A percentile compares a stretch with the other conserved stretches of the same genome.
Conservation (phyloP, 176 grass and related monocot genomes). For the Themeda triandra region DNA sequence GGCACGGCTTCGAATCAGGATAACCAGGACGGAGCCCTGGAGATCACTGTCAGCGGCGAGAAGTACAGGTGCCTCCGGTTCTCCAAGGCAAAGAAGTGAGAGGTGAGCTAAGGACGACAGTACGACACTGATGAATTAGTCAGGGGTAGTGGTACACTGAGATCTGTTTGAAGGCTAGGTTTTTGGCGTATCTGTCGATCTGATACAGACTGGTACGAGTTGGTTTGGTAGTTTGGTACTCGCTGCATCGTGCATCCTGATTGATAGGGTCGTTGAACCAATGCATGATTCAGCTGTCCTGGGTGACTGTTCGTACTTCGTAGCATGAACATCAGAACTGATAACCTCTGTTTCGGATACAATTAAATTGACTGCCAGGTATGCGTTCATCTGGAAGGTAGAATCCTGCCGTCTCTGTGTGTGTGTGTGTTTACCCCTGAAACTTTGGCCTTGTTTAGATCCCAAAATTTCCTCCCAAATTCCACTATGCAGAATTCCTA, state of each 20-base stretch:
- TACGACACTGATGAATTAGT: neutral
- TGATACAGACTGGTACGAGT: neutral
- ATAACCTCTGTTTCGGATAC: neutral
- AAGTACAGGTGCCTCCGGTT: constrained; percentile 95
- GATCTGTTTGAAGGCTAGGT: neutral
- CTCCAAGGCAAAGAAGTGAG: constrained; percentile 94
- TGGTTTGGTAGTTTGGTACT: neutral
- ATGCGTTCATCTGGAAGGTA: neutral
- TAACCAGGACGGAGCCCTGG: constrained; percentile 87
- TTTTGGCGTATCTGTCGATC: neutral
- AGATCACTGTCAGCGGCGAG: constrained; percentile 95
- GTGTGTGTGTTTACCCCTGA: no score
- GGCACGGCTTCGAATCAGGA: constrained; percentile 86
- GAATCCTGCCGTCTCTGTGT: neutral
- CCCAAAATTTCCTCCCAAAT: no score
- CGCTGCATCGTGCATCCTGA: neutral
- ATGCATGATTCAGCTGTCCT: neutral
- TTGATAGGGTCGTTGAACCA: neutral
- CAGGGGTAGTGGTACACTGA: neutral
- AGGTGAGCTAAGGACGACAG: neutral
- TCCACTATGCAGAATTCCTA: no score
- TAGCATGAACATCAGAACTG: no score
- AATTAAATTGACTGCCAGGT: neutral
- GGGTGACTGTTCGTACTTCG: neutral
- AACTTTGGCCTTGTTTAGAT: no score